Evolutionary conservation across 83 land plant genomes (phyloP), one percentile per base, ranked within the genome.

Genomic region (Picea abies): DNA sequence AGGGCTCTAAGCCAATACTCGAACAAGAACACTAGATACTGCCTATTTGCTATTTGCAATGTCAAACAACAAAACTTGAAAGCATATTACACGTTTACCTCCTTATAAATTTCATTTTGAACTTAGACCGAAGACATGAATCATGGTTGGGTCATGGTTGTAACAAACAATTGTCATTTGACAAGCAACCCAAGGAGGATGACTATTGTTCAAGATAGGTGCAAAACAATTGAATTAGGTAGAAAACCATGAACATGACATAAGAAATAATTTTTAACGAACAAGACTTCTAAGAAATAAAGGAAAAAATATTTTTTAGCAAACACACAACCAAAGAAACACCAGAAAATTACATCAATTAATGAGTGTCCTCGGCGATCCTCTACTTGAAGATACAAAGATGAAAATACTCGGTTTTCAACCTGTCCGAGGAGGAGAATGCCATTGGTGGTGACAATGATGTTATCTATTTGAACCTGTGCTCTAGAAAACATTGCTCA

Each of bases 401-500:
- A 47, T 20, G 14, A 73, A 73, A n/a, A 41, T 73, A 11, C 58
- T 52, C 22, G 26, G n/a, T 41, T 73, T 73, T 73, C 11, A 39
- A 73, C 56, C 9, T 52, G 9, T 44, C 58, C 41, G 26, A 73
- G 10, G 77, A 73, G 23, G 77, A 2, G 1, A 9, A 17, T 78
- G 64, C 14, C 23, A 60, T 10, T 3, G 69, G 26, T 15, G 79
- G 75, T 25, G 52, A 56, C 22, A 80, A 58, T 47, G 52, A 47
- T 47, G 11, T 9, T 29, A 44, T 52, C 75, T 81, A 78, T 61
- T 72, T 80, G 23, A 91, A 41, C 76, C 60, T 79, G 37, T 87
- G 85, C 68, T 90, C 91, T 20, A 85, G 86, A 62, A 88, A 77
- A 16, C 82, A 85, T 17, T 90, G 82, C 84, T 94, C 96, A 41